Percentiles rank a stretch among this genome's conserved stretches.
These are phyloP conservation scores for Globisporangium solare DNA, from an alignment of 352 stramenopile genomes.

Conservation along the genomic window DNA sequence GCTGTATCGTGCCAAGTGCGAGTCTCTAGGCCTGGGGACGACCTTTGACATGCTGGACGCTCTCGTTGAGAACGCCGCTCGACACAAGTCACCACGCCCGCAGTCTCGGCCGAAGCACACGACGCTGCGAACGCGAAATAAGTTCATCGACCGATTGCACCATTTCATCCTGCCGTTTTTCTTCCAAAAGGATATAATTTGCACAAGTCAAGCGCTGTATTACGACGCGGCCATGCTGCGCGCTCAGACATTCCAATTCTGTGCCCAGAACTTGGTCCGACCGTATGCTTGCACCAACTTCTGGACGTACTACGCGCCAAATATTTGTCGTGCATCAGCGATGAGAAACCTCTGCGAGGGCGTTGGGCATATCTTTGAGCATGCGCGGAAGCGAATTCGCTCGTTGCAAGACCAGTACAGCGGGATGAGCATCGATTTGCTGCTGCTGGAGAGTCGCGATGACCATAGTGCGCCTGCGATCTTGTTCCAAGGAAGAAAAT, in stretches of 20 bases:
- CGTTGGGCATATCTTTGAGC: constrained; percentile 4
- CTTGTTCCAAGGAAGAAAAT: constrained; percentile 5
- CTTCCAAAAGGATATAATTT: constrained; percentile 9
- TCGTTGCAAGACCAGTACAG: background rate
- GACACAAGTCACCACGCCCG: background rate
- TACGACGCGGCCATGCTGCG: constrained; percentile 3
- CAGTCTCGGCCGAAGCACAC: background rate
- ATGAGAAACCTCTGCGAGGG: background rate
- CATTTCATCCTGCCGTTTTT: constrained; percentile 20
- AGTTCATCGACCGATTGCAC: constrained; percentile 16
- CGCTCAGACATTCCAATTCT: constrained; percentile 2
- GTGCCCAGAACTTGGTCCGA: background rate
- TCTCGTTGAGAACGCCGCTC: background rate
- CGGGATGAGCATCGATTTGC: background rate
- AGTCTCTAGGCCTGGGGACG: background rate
- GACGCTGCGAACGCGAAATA: constrained; percentile 8
- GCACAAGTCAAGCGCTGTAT: constrained; percentile 16
- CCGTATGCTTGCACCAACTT: constrained; percentile 10
- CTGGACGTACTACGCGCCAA: constrained; percentile 7
- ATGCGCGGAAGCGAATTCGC: background rate
- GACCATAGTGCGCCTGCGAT: constrained; percentile 3
- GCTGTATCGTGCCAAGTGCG: constrained; percentile 6
- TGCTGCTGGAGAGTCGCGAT: constrained; percentile 3
- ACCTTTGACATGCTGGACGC: constrained; percentile 8
- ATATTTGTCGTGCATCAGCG: background rate